These are phyloP conservation scores for Euphorbia schlechtendalii DNA, from an alignment of 441 rosid species.

Conservation along the genomic window DNA sequence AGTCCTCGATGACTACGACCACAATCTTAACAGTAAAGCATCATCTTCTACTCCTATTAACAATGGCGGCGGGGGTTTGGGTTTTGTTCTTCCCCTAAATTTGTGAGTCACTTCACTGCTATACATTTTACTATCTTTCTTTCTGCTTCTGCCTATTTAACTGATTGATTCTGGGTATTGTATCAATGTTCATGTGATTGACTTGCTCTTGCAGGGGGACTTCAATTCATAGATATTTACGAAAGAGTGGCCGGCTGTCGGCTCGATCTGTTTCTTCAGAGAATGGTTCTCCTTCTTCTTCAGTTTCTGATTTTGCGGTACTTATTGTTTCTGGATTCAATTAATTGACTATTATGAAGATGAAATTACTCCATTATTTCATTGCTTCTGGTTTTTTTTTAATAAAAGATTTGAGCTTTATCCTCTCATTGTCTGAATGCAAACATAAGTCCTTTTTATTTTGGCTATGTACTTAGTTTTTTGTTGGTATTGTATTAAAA, in stretches of 20 bases:
- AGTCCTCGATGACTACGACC: constrained; percentile 46
- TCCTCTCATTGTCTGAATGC: not conserved
- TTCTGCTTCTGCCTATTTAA: too few relatives aligned
- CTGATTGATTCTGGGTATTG: not conserved
- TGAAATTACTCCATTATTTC: too few relatives aligned
- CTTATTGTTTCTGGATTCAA: not conserved
- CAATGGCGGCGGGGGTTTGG: constrained; percentile 24
- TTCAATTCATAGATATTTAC: constrained; percentile 59
- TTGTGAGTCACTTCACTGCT: too few relatives aligned
- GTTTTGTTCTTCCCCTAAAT: constrained; percentile 52
- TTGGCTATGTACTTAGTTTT: not conserved
- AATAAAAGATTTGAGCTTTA: not conserved
- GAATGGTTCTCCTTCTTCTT: constrained; percentile 41
- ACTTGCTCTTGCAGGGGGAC: constrained; percentile 43
- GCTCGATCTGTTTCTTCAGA: constrained; percentile 60
- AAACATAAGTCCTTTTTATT: not conserved
- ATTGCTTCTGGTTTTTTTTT: not conserved
- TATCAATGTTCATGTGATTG: not conserved
- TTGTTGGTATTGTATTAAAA: not conserved
- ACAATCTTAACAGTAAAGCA: constrained; percentile 14
- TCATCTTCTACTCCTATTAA: not conserved
- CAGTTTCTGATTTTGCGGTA: constrained; percentile 55
- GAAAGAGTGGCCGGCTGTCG: constrained; percentile 38
- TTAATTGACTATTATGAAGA: too few relatives aligned
- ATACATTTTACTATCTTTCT: too few relatives aligned